Evolutionary conservation across 768 basidiomycete genomes (phyloP), one percentile per base, ranked within the genome.

Genomic region (Tricholoma sp.): DNA sequence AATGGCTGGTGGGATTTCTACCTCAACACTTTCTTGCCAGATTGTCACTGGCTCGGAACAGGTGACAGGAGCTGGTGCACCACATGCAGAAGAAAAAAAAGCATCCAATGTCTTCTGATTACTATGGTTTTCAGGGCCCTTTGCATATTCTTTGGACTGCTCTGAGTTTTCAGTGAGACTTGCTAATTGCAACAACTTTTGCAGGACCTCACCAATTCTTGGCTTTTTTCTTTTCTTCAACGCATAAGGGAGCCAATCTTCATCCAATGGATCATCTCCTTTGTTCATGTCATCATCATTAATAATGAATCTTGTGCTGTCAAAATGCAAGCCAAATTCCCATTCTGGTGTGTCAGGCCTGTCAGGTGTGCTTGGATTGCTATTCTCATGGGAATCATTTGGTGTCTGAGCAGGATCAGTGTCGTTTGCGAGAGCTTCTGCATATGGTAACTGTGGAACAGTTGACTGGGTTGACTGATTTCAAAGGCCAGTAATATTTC

Each of bases 211-310:
- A 54, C 37, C 17, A 15, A 17, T 47, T 32, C 36, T 47, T 45
- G 20, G 13, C 48, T 51, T 51, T 48, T 41, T 56, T 20, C 49
- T 56, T 24, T 56, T 56, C 31, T 45, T 56, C 48, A 50, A 32
- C 36, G n/a, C 48, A 10, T 37, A 41, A 15, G 55, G 50, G 10
- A 56, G 37, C 55, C 55, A 56, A 31, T 56, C 50, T 29, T 51
- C 55, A 51, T 56, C 55, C 18, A 11, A n/a, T 29, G 12, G 55
- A 28, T 56, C 34, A 56, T 56, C 55, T 9, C 48, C 48, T 11
- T 50, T 8, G 8, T 15, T 17, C 15, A 31, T 29, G 31, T 50
- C 17, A 24, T 50, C 28, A 20, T 50, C 20, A 9, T 28, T 29
- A 24, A 50, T 50, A 24, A 50, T 12, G 18, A 50, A 50, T 15